A percentile compares a stretch with the other conserved stretches of the same genome.
Conservation (phyloP, 495 filamentous ascomycete genomes). For the Neurospora pannonica region DNA sequence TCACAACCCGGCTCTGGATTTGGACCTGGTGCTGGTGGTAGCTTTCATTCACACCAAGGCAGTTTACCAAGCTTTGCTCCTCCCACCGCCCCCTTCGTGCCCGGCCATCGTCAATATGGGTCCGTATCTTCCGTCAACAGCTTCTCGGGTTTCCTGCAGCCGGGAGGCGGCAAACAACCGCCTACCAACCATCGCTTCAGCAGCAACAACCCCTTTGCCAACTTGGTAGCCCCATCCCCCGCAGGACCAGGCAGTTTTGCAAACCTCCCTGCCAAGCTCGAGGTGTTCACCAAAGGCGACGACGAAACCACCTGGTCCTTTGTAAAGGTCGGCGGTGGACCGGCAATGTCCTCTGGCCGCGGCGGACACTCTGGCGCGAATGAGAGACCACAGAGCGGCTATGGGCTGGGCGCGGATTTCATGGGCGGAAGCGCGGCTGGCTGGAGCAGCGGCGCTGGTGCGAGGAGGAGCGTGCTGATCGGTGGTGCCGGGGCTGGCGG, state of each 20-base stretch:
- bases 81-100: neutral
- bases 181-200: conserved; percentile 29
- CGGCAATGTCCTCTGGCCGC: conserved; percentile 9
- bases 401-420: conserved; percentile 36
- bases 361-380: conserved; percentile 1
- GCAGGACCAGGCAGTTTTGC: conserved; percentile 7
- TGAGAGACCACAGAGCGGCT: conserved; percentile 39
- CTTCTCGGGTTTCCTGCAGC: neutral
- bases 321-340: conserved; percentile 26
- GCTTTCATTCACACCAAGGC: conserved; percentile 15
- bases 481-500: conserved; percentile 73
- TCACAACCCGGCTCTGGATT: neutral
- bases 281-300: conserved; percentile 78
- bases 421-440: conserved; percentile 23
- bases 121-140: conserved; percentile 10
- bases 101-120: conserved; percentile 9
- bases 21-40: neutral
- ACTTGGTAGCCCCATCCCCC: conserved; percentile 17
- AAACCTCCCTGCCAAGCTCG: conserved; percentile 54
- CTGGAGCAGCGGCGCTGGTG: conserved; percentile 32
- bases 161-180: neutral
- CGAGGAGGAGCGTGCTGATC: conserved; percentile 38
- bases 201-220: conserved; percentile 45
- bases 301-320: conserved; percentile 80
- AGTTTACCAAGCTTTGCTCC: conserved; percentile 6